Evolutionary conservation across 345 rosid species (phyloP), one percentile per base, ranked within the genome.

Genomic region (Leavenworthia alabamica): DNA sequence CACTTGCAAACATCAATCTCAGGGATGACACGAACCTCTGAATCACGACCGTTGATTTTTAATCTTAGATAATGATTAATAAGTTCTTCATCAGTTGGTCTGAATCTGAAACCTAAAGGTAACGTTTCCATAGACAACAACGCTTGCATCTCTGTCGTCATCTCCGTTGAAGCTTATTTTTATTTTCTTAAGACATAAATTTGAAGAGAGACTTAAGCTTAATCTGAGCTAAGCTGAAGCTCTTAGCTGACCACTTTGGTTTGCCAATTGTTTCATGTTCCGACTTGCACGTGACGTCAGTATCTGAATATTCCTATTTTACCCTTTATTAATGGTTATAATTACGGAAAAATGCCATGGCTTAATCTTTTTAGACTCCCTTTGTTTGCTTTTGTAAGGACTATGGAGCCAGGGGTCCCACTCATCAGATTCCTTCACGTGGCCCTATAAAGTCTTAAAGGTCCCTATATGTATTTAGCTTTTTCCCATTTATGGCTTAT

Each of bases 41-140:
- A 80, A 77, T 82, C 67, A 56, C 83, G 88, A 43, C 98, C 89
- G 80, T 92, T 86, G 79, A 92, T 92, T 82, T 85, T 88, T 61
- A 71, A 70, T 56, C 88, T 68, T 4, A 92, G 85, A 73, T 88
- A 92, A 79, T 92, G 98, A 39, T 68, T 88, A 26, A 92, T 85
- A 54, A 92, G 84, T 62, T 89, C 98, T 62, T 91, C 96, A 33
- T 91, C 98, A 0, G 95, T 92, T 19, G 96, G 96, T 54, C 98
- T 66, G 71, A 88, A 92, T 75, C 96, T 71, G 72, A 86, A 92
- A 14, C 98, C 98, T 2, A 88, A 39, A 6, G 96, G 98, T 44
- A 92, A 80, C 0, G 87, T 46, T 16, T 71, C 87, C 85, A 75
- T 71, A 9, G 79, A 55, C 67, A 88, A 49, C 20, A 67, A 75